These are phyloP conservation scores for Lipomyces orientalis DNA, from an alignment of 805 yeast species.

Conservation along the genomic window DNA sequence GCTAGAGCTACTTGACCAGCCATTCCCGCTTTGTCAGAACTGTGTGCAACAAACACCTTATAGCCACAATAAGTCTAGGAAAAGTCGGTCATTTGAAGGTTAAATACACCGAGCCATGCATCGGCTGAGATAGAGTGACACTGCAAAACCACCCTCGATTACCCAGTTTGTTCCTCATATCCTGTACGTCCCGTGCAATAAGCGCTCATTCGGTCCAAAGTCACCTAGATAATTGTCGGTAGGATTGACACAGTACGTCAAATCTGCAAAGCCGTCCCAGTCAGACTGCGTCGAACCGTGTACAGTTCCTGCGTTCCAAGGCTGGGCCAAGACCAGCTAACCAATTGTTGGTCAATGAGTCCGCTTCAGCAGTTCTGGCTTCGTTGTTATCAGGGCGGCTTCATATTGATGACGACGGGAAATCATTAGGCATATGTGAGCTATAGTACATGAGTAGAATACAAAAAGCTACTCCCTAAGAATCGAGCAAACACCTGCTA, in stretches of 20 bases:
- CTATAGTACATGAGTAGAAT: no score
- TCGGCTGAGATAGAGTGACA: slow-evolving; percentile 1
- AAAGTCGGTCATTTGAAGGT: slow-evolving; percentile 7
- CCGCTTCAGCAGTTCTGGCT: slow-evolving; percentile 3
- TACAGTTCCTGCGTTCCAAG: slow-evolving; percentile 4
- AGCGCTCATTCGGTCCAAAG: slow-evolving; percentile 8
- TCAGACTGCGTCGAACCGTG: slow-evolving; percentile 9
- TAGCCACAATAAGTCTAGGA: neutral
- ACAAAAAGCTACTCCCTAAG: no score
- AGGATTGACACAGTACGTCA: slow-evolving; percentile 6
- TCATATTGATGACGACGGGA: no score
- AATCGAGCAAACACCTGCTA: no score
- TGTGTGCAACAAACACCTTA: neutral
- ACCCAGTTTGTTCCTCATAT: slow-evolving; percentile 6
- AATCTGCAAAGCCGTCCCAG: slow-evolving; percentile 4
- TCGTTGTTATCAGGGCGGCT: no score
- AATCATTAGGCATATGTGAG: no score
- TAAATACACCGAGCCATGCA: slow-evolving; percentile 8
- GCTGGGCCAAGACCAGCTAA: neutral
- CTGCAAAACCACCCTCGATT: slow-evolving; percentile 9
- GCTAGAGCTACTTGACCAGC: no score
- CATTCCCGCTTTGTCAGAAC: no score
- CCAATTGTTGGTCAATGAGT: slow-evolving; percentile 8
- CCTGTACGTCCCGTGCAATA: slow-evolving; percentile 9
- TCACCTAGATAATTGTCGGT: slow-evolving; percentile 3